Base-by-base conservation (phyloP, 306 rosid genomes). In the Casuarina cunninghamiana region DNA sequence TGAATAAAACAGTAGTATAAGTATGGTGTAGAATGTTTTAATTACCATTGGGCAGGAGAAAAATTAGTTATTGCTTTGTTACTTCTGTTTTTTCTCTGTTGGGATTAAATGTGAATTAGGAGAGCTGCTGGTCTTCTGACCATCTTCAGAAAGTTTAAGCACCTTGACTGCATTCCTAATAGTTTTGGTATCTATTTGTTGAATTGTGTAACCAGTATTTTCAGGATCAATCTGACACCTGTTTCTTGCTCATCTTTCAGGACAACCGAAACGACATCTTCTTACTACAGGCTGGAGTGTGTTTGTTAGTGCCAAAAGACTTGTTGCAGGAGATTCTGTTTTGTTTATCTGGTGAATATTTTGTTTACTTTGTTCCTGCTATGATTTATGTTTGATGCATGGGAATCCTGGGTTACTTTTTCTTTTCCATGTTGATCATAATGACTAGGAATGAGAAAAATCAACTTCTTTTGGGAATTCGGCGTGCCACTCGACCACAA, bases 211-310 rank as follows among this genome's bases (percentile, higher is more conserved):
- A 26, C 48, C 11, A 1, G 45, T 10, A n/a, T 5, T 72, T 26
- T 80, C 57, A 43, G 63, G 55, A 54, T 17, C 43, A 38, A 60
- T 41, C 49, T 87, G 61, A 84, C 84, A 21, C 70, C 45, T 75
- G 7, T 66, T 80, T 50, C 75, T 76, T 84, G 76, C 77, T 75
- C 60, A 72, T 82, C 71, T 53, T 76, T 71, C 97, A 93, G 97
- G 97, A 76, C 97, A 93, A 83, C 97, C 97, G 5, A 93, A 93
- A 80, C 89, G 97, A 3, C 97, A 93, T 88, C 97, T 93, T 81
- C 97, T 92, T 84, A 92, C 97, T 5, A 92, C 97, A 15, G 97
- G 97, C 39, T 92, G 97, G 97, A 92, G 97, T 76, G 93, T 93
- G 80, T 93, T 90, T 83, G 97, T 93, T 78, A 93, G 93, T 86